A percentile compares a stretch with the other conserved stretches of the same genome.
Evolutionary conservation across 306 rosid species (phyloP).

Genomic region (Pyrus communis): DNA sequence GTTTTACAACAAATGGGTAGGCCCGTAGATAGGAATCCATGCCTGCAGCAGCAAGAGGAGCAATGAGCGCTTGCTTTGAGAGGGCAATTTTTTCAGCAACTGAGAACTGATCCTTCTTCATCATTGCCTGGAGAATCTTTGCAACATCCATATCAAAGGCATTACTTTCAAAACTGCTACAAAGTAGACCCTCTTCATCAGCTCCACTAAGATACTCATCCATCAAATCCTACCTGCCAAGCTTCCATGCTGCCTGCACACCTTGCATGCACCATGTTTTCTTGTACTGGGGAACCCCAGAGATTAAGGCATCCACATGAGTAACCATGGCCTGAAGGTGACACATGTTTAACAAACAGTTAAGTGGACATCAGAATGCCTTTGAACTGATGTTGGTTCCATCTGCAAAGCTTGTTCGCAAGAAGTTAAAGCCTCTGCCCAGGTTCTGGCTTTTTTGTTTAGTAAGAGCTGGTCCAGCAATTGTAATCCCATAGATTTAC

Average conservation of each 20-base stretch:
- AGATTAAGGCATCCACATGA: conserved; percentile 90
- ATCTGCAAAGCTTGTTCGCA: conserved; percentile 97
- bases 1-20: conserved; percentile 88
- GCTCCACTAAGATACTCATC: conserved; percentile 92
- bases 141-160: conserved; percentile 95
- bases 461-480: conserved; percentile 83
- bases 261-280: conserved; percentile 99
- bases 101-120: conserved; percentile 79
- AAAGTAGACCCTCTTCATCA: conserved; percentile 72
- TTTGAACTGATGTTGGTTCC: conserved; percentile 85
- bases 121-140: conserved; percentile 93
- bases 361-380: conserved; percentile 95
- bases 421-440: conserved; percentile 92
- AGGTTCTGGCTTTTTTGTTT: conserved; percentile 84
- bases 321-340: conserved; percentile 99
- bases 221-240: conserved; percentile 98
- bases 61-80: conserved; percentile 87
- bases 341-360: conserved; percentile 90
- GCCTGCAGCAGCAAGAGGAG: conserved; percentile 95
- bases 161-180: conserved; percentile 83
- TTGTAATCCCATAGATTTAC: conserved; percentile 66
- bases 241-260: conserved; percentile 99
- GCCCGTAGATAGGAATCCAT: conserved; percentile 95
- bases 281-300: conserved; percentile 79
- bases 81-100: conserved; percentile 80